Evolutionary conservation across 306 rosid genomes (phyloP).

Genomic region (Lathyrus sativus): DNA sequence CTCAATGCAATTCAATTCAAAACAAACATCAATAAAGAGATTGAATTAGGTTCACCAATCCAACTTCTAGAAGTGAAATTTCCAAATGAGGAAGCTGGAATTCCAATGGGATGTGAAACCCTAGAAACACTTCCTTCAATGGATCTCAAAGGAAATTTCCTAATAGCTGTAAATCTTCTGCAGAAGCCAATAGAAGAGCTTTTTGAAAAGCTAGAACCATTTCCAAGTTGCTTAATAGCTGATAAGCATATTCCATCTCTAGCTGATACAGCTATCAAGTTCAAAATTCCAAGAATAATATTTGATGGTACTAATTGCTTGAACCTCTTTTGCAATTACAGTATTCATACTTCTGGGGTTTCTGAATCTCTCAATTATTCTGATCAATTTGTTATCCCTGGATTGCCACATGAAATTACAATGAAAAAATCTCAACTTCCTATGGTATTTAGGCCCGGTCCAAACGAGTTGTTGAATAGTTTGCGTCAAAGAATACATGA

Average conservation of each 20-base stretch:
- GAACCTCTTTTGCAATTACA: background rate
- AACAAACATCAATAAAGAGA: background rate
- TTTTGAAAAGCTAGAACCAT: background rate
- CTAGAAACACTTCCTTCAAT: conserved; percentile 14
- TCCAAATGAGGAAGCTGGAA: background rate
- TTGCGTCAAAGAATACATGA: background rate
- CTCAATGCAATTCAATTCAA: conserved; percentile 1
- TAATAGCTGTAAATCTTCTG: background rate
- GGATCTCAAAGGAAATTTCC: background rate
- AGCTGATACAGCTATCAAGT: conserved; percentile 14
- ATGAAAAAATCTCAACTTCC: conserved; percentile 19
- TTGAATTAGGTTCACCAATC: conserved; percentile 17
- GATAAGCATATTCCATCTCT: conserved; percentile 14
- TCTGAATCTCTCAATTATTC: background rate
- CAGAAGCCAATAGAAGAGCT: conserved; percentile 4
- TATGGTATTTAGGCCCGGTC: background rate
- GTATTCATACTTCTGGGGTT: background rate
- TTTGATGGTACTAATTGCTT: conserved; percentile 11
- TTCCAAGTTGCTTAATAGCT: background rate
- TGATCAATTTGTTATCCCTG: background rate
- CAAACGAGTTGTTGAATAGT: background rate
- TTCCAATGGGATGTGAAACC: conserved; percentile 7
- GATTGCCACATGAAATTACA: background rate
- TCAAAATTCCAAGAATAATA: conserved; percentile 1
- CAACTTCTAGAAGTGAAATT: background rate